These are phyloP conservation scores for Talaromyces rugulosus DNA, from an alignment of 2,329 filamentous ascomycete species.

Conservation along the genomic window DNA sequence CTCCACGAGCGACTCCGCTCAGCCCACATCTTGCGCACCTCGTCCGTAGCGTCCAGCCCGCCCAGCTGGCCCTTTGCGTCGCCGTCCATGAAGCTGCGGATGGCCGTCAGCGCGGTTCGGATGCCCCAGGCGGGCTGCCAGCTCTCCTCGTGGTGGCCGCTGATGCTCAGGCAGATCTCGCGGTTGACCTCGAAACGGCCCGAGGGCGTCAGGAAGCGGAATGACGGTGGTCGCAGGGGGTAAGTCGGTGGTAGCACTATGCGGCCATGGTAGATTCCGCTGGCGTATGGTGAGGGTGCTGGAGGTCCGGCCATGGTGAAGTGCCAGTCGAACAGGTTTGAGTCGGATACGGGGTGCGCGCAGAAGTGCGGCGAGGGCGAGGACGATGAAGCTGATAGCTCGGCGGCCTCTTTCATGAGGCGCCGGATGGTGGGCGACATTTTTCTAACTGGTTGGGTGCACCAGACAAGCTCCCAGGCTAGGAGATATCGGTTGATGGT, in stretches of 20 bases:
- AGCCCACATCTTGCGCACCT: conserved; percentile 66
- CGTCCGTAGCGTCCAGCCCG: conserved; percentile 72
- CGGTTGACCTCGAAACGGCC: conserved; percentile 94
- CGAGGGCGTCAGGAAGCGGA: conserved; percentile 88
- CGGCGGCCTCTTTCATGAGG: conserved; percentile 76
- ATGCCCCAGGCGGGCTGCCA: conserved; percentile 99
- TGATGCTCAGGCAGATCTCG: conserved; percentile 93
- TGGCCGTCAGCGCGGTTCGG: conserved; percentile 73
- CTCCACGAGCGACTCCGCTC: conserved; percentile 60
- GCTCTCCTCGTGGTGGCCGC: conserved; percentile 92
- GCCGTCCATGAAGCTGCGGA: conserved; percentile 90
- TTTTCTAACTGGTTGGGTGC: not conserved
- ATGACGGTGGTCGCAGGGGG: conserved; percentile 86
- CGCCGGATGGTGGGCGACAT: conserved; percentile 33
- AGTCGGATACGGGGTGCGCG: conserved; percentile 72
- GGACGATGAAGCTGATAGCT: conserved; percentile 67
- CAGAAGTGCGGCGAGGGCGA: conserved; percentile 81
- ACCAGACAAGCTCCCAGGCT: too few relatives aligned
- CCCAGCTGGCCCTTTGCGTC: conserved; percentile 84
- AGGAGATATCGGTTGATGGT: too few relatives aligned
- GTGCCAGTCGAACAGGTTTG: conserved; percentile 97
- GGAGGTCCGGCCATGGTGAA: conserved; percentile 94
- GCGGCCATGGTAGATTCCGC: conserved; percentile 89
- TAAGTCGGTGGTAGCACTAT: conserved; percentile 88
- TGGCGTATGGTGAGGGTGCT: conserved; percentile 67